Percentiles rank a stretch among this genome's conserved stretches.
Evolutionary conservation across 495 filamentous ascomycete species (phyloP).

Genomic region (Aspergillus carlsbadensis): DNA sequence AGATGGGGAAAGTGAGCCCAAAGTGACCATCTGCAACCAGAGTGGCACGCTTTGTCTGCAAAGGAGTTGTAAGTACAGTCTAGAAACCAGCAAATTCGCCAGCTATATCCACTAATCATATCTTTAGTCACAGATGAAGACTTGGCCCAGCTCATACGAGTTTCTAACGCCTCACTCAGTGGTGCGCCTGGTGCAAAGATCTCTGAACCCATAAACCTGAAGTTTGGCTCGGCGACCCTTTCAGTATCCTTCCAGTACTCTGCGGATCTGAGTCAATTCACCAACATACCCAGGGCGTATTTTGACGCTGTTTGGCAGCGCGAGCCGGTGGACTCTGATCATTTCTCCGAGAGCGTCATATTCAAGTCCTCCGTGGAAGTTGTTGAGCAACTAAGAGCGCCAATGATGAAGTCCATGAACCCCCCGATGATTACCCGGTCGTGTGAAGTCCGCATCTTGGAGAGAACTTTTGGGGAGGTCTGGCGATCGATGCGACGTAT

Average conservation of each 20-base stretch:
- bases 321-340: slow-evolving; percentile 36
- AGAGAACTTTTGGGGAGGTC: slow-evolving; percentile 35
- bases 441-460: slow-evolving; percentile 42
- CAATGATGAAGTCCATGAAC: slow-evolving; percentile 34
- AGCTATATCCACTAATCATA: not conserved
- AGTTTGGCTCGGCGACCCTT: slow-evolving; percentile 30
- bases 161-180: slow-evolving; percentile 18
- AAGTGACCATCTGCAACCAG: slow-evolving; percentile 44
- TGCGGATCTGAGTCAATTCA: slow-evolving; percentile 31
- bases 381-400: slow-evolving; percentile 33
- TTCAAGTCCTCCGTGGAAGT: slow-evolving; percentile 37
- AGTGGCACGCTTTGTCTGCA: slow-evolving; percentile 40
- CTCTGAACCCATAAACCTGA: slow-evolving; percentile 32
- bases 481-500: slow-evolving; percentile 41
- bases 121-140: slow-evolving; percentile 23
- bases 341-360: slow-evolving; percentile 35
- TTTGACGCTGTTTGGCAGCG: slow-evolving; percentile 36
- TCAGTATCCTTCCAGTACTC: slow-evolving; percentile 36
- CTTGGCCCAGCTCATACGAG: slow-evolving; percentile 19
- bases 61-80: slow-evolving; percentile 30
- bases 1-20: slow-evolving; percentile 42
- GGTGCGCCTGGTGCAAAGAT: slow-evolving; percentile 20
- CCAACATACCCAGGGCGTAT: slow-evolving; percentile 36
- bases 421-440: slow-evolving; percentile 31
- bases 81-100: not conserved